A percentile compares a stretch with the other conserved stretches of the same genome.
phyloP scores from a whole-genome alignment of 129 eudicot genomes.

The Solidago caesia region DNA sequence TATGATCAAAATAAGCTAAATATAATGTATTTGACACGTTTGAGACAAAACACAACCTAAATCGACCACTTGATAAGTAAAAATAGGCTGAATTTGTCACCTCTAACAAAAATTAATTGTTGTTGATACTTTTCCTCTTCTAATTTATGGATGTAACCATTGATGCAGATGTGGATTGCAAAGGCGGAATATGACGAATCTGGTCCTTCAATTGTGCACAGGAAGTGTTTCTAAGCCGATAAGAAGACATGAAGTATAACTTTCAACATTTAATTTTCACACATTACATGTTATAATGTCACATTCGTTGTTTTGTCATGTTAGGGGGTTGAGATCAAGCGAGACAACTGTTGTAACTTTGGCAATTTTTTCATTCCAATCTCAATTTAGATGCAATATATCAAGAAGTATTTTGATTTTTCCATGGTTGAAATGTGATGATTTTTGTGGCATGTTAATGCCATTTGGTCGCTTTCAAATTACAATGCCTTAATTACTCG shows the following conservation, averaged over 20 bases:
- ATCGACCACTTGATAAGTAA: neutral
- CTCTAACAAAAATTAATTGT: no score
- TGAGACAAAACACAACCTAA: neutral
- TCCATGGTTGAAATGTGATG: neutral
- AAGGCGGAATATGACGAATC: no score
- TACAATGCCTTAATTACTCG: neutral
- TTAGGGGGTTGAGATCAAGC: constrained; percentile 31
- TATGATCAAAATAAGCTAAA: neutral
- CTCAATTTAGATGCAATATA: constrained; percentile 15
- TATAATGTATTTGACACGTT: neutral
- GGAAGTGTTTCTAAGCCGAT: no score
- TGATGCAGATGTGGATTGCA: no score
- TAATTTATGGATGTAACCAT: no score
- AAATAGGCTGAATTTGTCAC: no score
- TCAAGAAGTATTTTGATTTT: constrained; percentile 5
- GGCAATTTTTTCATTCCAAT: constrained; percentile 32
- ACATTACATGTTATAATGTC: no score
- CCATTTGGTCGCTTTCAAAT: neutral
- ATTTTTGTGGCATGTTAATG: neutral
- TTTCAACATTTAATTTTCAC: no score
- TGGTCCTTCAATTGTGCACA: no score
- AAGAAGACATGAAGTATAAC: no score
- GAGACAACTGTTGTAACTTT: constrained; percentile 38
- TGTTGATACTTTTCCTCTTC: no score
- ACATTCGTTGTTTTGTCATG: no score